Conservation (phyloP, 2,329 filamentous ascomycete genomes). For the Samsoniella hepiali region DNA sequence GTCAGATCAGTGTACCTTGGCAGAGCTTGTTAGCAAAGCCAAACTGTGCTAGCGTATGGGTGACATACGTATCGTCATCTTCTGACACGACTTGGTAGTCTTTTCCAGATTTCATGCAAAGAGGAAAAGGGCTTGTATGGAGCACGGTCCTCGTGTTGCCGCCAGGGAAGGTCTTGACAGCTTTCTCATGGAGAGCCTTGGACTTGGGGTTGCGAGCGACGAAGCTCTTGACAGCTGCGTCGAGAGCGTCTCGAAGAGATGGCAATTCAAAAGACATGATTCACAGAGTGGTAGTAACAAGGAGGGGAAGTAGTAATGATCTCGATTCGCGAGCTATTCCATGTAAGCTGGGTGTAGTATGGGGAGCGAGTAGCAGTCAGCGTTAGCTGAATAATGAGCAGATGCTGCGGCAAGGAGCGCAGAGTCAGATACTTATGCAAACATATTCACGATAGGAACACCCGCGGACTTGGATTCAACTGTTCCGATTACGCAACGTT, state of each 20-base stretch:
- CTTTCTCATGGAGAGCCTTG: constrained; percentile 35
- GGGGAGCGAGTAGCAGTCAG: background rate
- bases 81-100: constrained; percentile 38
- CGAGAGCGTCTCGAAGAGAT: constrained; percentile 29
- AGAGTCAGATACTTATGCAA: background rate
- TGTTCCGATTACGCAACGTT: constrained; percentile 9
- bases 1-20: constrained; percentile 56
- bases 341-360: background rate
- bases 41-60: background rate
- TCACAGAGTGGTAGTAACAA: background rate
- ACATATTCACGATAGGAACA: background rate
- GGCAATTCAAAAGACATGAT: constrained; percentile 9
- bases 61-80: constrained; percentile 36
- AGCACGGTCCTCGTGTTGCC: constrained; percentile 47
- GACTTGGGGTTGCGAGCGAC: constrained; percentile 37
- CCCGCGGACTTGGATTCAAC: background rate
- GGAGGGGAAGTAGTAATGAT: background rate
- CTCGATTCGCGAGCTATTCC: background rate
- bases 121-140: constrained; percentile 42
- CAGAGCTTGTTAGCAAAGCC: background rate
- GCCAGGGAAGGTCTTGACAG: constrained; percentile 39
- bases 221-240: constrained; percentile 34
- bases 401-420: background rate
- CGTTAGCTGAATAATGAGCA: background rate
- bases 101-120: constrained; percentile 38